Conservation (phyloP, 2,329 filamentous ascomycete genomes). For the Rosellinia necatrix region DNA sequence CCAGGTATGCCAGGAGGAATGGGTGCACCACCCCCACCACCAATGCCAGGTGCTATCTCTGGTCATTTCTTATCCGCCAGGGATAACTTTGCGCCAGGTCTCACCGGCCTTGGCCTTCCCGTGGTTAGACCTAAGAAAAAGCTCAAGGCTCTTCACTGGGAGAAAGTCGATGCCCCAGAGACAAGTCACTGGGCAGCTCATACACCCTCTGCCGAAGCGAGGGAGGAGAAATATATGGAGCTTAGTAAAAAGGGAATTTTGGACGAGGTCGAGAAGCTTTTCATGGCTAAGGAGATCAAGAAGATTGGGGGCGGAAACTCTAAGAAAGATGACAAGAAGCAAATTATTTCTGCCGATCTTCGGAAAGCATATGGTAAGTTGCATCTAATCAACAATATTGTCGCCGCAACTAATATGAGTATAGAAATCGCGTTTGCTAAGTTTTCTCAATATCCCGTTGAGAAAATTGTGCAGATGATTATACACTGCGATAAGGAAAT, state of each 20-base stretch:
- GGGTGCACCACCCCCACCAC: slow-evolving; percentile 56
- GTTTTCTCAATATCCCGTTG: slow-evolving; percentile 81
- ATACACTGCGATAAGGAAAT: slow-evolving; percentile 93
- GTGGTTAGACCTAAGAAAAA: slow-evolving; percentile 96
- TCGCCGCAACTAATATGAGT: slow-evolving; percentile 40
- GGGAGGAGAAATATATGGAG: slow-evolving; percentile 95
- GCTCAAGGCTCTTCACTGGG: slow-evolving; percentile 98
- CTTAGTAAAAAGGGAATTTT: slow-evolving; percentile 92
- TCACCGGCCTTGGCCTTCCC: slow-evolving; percentile 70
- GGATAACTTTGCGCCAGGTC: slow-evolving; percentile 56
- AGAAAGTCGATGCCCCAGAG: slow-evolving; percentile 92
- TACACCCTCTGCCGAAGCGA: slow-evolving; percentile 81
- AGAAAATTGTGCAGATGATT: slow-evolving; percentile 88
- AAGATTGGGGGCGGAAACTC: slow-evolving; percentile 71
- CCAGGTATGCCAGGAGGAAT: slow-evolving; percentile 54
- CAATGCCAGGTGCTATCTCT: slow-evolving; percentile 70
- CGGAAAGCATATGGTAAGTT: slow-evolving; percentile 78
- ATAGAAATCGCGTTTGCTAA: slow-evolving; percentile 88
- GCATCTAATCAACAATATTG: not conserved
- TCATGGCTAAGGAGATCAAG: slow-evolving; percentile 97
- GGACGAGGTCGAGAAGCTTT: slow-evolving; percentile 96
- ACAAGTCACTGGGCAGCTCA: slow-evolving; percentile 92
- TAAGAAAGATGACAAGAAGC: slow-evolving; percentile 95
- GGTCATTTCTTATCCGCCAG: slow-evolving; percentile 77
- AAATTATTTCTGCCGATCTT: slow-evolving; percentile 89